Conservation (phyloP, 345 rosid species). For the Dovyalis caffra region DNA sequence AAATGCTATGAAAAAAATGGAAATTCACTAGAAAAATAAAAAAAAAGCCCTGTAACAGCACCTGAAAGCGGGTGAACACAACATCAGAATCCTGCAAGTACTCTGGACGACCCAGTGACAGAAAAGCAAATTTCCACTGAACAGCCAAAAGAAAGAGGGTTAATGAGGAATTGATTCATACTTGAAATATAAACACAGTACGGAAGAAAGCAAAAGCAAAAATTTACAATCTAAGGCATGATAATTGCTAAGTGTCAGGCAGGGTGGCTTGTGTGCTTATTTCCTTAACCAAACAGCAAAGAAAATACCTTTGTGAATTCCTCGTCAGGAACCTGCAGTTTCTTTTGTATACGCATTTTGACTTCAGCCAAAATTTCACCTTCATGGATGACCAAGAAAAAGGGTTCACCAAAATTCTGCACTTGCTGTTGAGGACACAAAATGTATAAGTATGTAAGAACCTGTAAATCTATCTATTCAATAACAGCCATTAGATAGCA, state of each 20-base stretch:
- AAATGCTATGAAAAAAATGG: not conserved
- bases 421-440: conserved; percentile 54
- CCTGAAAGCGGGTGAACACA: conserved; percentile 86
- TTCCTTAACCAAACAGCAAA: not conserved
- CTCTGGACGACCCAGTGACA: conserved; percentile 88
- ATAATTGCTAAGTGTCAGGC: not conserved
- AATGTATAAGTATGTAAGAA: not conserved
- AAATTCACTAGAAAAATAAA: not conserved
- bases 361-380: conserved; percentile 85
- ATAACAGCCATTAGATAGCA: not conserved
- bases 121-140: conserved; percentile 95
- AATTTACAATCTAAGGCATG: not conserved
- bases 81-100: conserved; percentile 82
- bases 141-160: not conserved
- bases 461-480: not conserved
- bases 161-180: not conserved
- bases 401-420: conserved; percentile 95
- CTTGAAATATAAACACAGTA: not conserved
- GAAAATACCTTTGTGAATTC: conserved; percentile 83
- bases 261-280: not conserved
- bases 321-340: conserved; percentile 87
- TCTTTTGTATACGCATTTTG: conserved; percentile 82
- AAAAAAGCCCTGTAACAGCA: conserved; percentile 13
- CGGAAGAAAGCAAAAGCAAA: not conserved
- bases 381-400: conserved; percentile 89